Base-by-base conservation (phyloP, 2,329 filamentous ascomycete species). In the Fusarium caatingaense region DNA sequence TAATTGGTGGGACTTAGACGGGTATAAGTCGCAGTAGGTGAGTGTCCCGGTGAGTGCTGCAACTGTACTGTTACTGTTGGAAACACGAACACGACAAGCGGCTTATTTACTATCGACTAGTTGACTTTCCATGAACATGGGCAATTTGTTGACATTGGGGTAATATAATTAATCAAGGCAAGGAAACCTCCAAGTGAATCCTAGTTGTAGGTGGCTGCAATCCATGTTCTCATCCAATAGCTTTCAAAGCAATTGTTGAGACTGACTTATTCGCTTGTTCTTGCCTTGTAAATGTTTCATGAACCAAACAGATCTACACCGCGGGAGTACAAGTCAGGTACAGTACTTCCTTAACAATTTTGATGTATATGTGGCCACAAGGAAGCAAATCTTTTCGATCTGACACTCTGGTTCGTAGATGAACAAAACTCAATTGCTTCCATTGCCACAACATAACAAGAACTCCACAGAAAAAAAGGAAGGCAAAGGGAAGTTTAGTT, bases 1-100 rank as follows among this genome's bases (percentile, higher is more conserved):
- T 66, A 62, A 49, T 71, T 60, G 64, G 68, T 71, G 68, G 68
- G 68, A 66, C 68, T 57, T 66, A 48, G 42, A 71, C 68, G 68
- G 68, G 60, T 64, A 71, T 71, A 71, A 56, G 47, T 49, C 25
- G 51, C 37, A 60, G 44, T 34, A 34, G 40, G 46, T 40, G 51
- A 44, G 59, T 50, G 21, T 23, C 34, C 34, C 34, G 34, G 54
- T 51, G 48, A 32, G 23, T 51, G 32, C 32, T 51, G 44, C 18
- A 8, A 21, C 46, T 32, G 28, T 50, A 27, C 21, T 18, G 68
- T 47, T 47, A 65, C 56, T 62, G 62, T 64, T 71, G 63, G 63
- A 68, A 71, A 71, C 67, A 60, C 68, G 67, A 70, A 68, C 58
- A 71, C 63, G 68, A 64, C 68, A 65, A 61, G 46, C 57, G 67